Percentiles rank a stretch among this genome's conserved stretches.
Evolutionary conservation across 202 grass and related monocot genomes (phyloP).

Genomic region (Hordeum pubiflorum): DNA sequence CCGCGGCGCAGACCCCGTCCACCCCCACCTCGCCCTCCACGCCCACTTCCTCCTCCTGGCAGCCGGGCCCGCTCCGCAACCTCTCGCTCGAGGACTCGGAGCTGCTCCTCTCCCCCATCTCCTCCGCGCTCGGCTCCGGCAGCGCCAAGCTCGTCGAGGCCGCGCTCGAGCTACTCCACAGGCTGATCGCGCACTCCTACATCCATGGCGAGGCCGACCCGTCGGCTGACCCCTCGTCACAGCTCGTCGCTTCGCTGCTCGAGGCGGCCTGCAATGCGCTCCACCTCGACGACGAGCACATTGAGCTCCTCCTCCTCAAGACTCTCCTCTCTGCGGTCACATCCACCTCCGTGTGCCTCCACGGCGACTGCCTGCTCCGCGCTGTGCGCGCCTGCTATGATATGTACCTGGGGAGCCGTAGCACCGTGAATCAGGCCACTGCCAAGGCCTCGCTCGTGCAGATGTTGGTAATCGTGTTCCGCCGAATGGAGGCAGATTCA

Average conservation of each 20-base stretch:
- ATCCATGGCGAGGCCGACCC: slow-evolving; percentile 93
- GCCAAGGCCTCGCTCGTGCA: slow-evolving; percentile 97
- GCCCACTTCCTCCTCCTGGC: slow-evolving; percentile 76
- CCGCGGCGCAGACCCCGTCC: slow-evolving; percentile 32
- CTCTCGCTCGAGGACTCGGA: slow-evolving; percentile 89
- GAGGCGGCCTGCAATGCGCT: slow-evolving; percentile 74
- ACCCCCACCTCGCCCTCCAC: slow-evolving; percentile 46
- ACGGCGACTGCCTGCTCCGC: slow-evolving; percentile 80
- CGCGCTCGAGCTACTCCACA: slow-evolving; percentile 77
- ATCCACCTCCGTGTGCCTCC: slow-evolving; percentile 75
- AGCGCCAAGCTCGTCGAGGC: slow-evolving; percentile 78
- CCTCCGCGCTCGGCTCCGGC: slow-evolving; percentile 54
- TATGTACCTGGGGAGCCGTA: slow-evolving; percentile 80
- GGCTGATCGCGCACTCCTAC: slow-evolving; percentile 91
- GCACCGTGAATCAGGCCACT: slow-evolving; percentile 78
- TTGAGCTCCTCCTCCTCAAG: slow-evolving; percentile 90
- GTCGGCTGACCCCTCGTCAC: slow-evolving; percentile 55
- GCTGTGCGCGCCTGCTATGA: slow-evolving; percentile 89
- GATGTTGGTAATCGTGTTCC: slow-evolving; percentile 98
- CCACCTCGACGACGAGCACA: slow-evolving; percentile 50
- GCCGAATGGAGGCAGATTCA: slow-evolving; percentile 90
- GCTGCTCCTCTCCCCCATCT: slow-evolving; percentile 56
- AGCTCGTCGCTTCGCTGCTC: slow-evolving; percentile 66
- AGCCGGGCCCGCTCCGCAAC: slow-evolving; percentile 69
- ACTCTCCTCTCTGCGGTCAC: slow-evolving; percentile 94